Conservation (phyloP, 768 basidiomycete genomes). For the Melanogaster broomeanus region DNA sequence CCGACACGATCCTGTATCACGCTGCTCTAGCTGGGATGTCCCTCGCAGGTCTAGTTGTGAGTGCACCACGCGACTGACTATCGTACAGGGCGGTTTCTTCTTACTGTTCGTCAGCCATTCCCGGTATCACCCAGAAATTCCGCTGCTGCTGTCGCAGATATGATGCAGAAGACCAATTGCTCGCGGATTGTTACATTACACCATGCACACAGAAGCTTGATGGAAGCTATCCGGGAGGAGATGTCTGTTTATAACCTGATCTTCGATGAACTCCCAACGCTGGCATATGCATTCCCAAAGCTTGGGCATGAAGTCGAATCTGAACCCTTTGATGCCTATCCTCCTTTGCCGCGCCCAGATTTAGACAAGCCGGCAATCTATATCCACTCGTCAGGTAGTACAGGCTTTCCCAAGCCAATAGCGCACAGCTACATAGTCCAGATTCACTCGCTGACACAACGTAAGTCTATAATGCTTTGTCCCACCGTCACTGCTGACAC, state of each 20-base stretch:
- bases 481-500: background rate
- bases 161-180: constrained; percentile 25
- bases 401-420: constrained; percentile 50
- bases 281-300: constrained; percentile 39
- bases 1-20: constrained; percentile 38
- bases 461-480: constrained; percentile 34
- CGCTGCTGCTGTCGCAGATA: constrained; percentile 34
- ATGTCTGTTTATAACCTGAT: background rate
- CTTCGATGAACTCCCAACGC: constrained; percentile 19
- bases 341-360: constrained; percentile 12
- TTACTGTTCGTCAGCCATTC: constrained; percentile 30
- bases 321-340: constrained; percentile 21
- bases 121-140: constrained; percentile 44
- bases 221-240: constrained; percentile 7
- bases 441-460: constrained; percentile 34
- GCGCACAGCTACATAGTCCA: constrained; percentile 35
- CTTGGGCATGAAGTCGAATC: constrained; percentile 34
- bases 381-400: constrained; percentile 52
- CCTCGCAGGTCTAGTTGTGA: constrained; percentile 38
- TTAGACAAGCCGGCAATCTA: constrained; percentile 42
- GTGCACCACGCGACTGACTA: constrained; percentile 12
- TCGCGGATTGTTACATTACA: constrained; percentile 17
- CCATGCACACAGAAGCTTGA: constrained; percentile 19
- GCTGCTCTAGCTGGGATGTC: constrained; percentile 36
- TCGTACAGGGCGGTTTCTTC: constrained; percentile 29